These are phyloP conservation scores for Blastobotrys mokoenaii DNA, from an alignment of 805 yeast genomes.

Conservation along the genomic window DNA sequence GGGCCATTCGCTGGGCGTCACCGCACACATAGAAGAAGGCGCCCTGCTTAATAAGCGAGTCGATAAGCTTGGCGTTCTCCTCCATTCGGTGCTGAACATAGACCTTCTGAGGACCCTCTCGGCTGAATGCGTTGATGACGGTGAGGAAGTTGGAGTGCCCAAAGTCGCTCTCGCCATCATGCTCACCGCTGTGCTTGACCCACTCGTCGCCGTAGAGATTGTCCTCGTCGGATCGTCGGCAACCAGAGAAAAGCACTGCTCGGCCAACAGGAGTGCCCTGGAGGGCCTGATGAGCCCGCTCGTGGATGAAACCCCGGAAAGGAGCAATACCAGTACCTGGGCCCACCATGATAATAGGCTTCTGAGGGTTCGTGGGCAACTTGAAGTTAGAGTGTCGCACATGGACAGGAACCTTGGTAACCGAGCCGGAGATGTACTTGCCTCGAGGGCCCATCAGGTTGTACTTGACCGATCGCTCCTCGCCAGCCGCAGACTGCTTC, in stretches of 20 bases:
- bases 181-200: constrained; percentile 44
- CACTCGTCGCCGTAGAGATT: constrained; percentile 85
- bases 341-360: constrained; percentile 87
- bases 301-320: constrained; percentile 90
- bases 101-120: constrained; percentile 55
- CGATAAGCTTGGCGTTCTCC: constrained; percentile 40
- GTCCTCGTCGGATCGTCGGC: constrained; percentile 73
- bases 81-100: constrained; percentile 78
- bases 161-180: constrained; percentile 11
- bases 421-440: constrained; percentile 31
- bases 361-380: constrained; percentile 74
- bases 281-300: constrained; percentile 53
- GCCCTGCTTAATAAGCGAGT: constrained; percentile 50
- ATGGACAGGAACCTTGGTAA: constrained; percentile 75
- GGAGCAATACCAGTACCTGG: constrained; percentile 99
- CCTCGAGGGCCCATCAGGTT: constrained; percentile 80
- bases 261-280: constrained; percentile 56
- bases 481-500: constrained; percentile 49
- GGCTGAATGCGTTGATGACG: constrained; percentile 77
- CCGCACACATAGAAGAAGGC: constrained; percentile 95
- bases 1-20: constrained; percentile 93
- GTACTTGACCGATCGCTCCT: constrained; percentile 41
- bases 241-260: constrained; percentile 75
- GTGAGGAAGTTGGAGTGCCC: constrained; percentile 27
- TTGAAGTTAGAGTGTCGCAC: constrained; percentile 93